Evolutionary conservation across 352 stramenopile genomes (phyloP).

Genomic region (Elongisporangium undulatum): DNA sequence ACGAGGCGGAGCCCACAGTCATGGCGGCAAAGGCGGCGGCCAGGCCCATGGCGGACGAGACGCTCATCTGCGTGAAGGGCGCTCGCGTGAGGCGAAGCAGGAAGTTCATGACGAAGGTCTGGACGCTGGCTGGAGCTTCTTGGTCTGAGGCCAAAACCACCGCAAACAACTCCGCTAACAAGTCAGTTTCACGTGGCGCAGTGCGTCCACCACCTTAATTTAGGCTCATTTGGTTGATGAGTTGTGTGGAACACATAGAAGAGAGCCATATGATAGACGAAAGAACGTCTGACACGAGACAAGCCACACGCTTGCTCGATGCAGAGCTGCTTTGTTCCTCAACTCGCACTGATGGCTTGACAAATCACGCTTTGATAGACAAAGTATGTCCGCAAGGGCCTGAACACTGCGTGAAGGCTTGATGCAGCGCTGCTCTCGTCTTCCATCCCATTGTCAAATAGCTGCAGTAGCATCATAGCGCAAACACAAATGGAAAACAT

Average conservation of each 20-base stretch:
- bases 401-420: too few species aligned
- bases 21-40: constrained; percentile 29
- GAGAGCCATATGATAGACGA: neutral
- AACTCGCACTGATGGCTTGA: too few species aligned
- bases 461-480: neutral
- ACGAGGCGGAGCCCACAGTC: constrained; percentile 8
- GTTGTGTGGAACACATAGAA: neutral
- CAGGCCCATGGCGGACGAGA: constrained; percentile 33
- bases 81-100: constrained; percentile 48
- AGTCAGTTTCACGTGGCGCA: neutral
- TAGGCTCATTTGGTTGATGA: neutral
- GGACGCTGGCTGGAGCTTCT: neutral
- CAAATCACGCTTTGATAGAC: too few species aligned
- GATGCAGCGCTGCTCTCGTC: too few species aligned
- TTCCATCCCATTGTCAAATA: too few species aligned
- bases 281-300: too few species aligned
- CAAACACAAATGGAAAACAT: neutral
- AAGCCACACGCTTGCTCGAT: too few species aligned
- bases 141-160: neutral
- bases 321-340: too few species aligned
- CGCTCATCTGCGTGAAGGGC: constrained; percentile 23
- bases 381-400: too few species aligned
- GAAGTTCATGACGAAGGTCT: constrained; percentile 4
- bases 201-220: neutral
- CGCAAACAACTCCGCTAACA: neutral